Base-by-base conservation (phyloP, 2,329 filamentous ascomycete species). In the Cytospora chrysosperma region DNA sequence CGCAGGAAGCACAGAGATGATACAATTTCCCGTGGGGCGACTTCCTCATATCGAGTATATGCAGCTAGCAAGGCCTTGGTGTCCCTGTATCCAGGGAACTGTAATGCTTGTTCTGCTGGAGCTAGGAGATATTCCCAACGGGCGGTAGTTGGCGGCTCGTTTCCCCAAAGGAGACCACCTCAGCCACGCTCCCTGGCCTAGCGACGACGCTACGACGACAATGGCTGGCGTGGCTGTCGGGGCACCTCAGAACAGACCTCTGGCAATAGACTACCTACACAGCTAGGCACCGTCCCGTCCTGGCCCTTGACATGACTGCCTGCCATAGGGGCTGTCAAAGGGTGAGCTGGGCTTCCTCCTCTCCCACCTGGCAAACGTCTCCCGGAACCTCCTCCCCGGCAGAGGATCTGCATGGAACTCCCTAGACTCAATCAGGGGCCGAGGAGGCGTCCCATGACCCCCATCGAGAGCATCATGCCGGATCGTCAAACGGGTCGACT, bases 371-470 rank as follows among this genome's bases (percentile, higher is more conserved):
- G 43, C 15, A n/a, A n/a, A 47, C n/a, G 8, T 47, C 6, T 12
- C 12, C n/a, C n/a, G 8, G 40, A 19, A n/a, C 21, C 40, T 21
- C 19, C 9, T n/a, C 40, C 34, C 21, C 15, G 21, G 19, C 34
- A 47, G 34, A 49, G n/a, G 58, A 54, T 55, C 58, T 54, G 50
- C 58, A 54, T 28, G 21, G 26, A 26, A 54, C 21, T 21, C 30
- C 37, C 37, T 4, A 8, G 12, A 40, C 24, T 13, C 49, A 30
- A 13, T 50, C n/a, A n/a, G 52, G 8, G 26, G 37, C n/a, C 19
- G 32, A 37, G 43, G 37, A 40, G 43, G 43, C 30, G 19, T 28
- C 19, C 15, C 2, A 34, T 26, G 24, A 37, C 43, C 43, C n/a
- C 15, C 59, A 17, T 34, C n/a, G 5, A 30, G 34, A 7, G 13